These are phyloP conservation scores for Ophiobolus disseminans DNA, from an alignment of 2,329 filamentous ascomycete species.

Conservation along the genomic window DNA sequence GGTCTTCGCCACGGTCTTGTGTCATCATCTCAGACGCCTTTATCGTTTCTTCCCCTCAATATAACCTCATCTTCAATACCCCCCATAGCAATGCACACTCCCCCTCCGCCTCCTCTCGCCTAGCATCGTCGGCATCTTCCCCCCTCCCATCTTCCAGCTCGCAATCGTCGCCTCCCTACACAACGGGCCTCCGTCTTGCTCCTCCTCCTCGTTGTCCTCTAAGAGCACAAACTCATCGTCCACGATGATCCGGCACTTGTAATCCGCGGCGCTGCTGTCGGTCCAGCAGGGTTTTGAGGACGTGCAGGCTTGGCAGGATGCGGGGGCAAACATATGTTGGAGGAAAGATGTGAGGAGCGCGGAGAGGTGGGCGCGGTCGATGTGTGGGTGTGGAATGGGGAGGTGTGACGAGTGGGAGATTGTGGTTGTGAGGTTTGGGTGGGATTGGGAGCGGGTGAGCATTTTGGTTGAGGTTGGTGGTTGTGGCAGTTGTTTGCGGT, in stretches of 20 bases:
- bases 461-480: background rate
- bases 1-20: no score
- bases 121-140: background rate
- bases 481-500: no score
- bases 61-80: background rate
- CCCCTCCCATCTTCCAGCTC: constrained; percentile 18
- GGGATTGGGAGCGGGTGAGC: constrained; percentile 4
- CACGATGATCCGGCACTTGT: constrained; percentile 9
- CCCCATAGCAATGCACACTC: constrained; percentile 17
- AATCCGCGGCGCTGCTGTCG: constrained; percentile 1
- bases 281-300: constrained; percentile 9
- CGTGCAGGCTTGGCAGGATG: constrained; percentile 19
- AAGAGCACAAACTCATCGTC: constrained; percentile 20
- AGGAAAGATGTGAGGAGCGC: constrained; percentile 19
- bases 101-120: constrained; percentile 13
- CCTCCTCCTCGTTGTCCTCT: constrained; percentile 17
- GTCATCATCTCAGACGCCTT: no score
- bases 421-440: background rate
- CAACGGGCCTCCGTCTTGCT: constrained; percentile 27
- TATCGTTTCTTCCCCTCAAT: background rate
- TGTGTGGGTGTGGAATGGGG: constrained; percentile 3
- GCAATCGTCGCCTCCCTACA: constrained; percentile 31
- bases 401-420: constrained; percentile 2
- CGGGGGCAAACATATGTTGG: constrained; percentile 23
- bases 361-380: constrained; percentile 16